Base-by-base conservation (phyloP, 495 filamentous ascomycete species). In the Staphylotrichum longicolle region DNA sequence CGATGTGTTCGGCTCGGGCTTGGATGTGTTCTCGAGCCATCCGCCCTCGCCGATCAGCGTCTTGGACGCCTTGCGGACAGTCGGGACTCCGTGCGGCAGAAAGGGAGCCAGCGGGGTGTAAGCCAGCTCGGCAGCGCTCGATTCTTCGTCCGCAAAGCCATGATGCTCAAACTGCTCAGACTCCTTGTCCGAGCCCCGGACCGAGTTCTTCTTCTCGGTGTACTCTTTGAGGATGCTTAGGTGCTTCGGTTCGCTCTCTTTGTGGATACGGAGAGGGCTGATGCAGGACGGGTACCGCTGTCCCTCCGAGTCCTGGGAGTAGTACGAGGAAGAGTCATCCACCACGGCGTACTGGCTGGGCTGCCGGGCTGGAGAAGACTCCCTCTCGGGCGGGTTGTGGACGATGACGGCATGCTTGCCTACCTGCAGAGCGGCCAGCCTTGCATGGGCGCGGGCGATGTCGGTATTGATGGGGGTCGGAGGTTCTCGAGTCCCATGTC, bases 11-110 rank as follows among this genome's bases (percentile, higher is more conserved):
- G 67, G 58, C 32, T 45, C 50, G 4, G 62, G 58, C 5, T 67
- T 66, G 1, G 72, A 72, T 0, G 78, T 80, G 20, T 70, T 68
- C 61, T 80, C 78, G 2, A 81, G 72, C 77, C 77, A 80, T 20
- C 78, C 78, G n/a, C 76, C 70, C 15, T 78, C 66, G 10, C 78
- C 78, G 39, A 80, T 70, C 53, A 81, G 34, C 4, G 69, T 75
- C 72, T 81, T 81, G 47, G 63, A 66, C 0, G 68, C 60, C 47
- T 57, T 68, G n/a, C 65, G 58, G 32, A 20, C 62, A 5, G 45
- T 50, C 34, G 42, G 48, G 30, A 50, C 51, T 1, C 35, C 57
- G 41, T 46, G 35, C 1, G 51, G 35, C 20, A 63, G 40, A 8
- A 66, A 63, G 9, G 66, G 60, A 7, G 64, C 56, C 10, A 72